Base-by-base conservation (phyloP, 1,284 basidiomycete genomes). In the Boletus semigastroideus region DNA sequence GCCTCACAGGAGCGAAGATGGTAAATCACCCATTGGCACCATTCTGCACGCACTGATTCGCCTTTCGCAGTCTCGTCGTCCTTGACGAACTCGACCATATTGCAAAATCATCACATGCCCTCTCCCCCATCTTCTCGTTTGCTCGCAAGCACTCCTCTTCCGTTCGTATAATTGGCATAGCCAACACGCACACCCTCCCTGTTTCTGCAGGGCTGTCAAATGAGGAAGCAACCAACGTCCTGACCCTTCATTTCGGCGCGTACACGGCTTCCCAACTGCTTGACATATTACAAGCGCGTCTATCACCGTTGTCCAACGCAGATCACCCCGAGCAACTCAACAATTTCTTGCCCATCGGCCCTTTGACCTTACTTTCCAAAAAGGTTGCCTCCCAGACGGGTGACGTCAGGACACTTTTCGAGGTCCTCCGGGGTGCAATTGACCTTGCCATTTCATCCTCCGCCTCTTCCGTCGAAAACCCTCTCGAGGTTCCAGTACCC, bases 71-170 rank as follows among this genome's bases (percentile, higher is more conserved):
- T 57, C 71, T 92, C 46, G 71, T 92, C 44, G 75, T 92, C 43
- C 79, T 92, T 28, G 89, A 92, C 62, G 90, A 92, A 64, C 76
- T 92, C 33, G 89, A 92, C 63, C 85, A 90, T 61, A 79, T 90
- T 55, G 78, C 82, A 2, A 75, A 81, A 1, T 80, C 80, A 3
- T 62, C 80, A 2, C 78, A 82, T 54, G 69, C 77, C 8, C 72
- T 91, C 22, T 68, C 77, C 1, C 71, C 82, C 9, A 70, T 92
- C 41, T 90, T 91, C 65, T 76, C 80, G 3, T 73, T 90, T 17
- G 77, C 85, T 12, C 74, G 78, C 42, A 68, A 77, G 3, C 70
- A 78, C 49, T 65, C 74, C 49, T 65, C 74, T 11, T 72, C 69
- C 40, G 62, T 90, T 45, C 80, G 87, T 40, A 71, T 65, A 20